Evolutionary conservation across 805 yeast genomes (phyloP).

Genomic region (Candida verbasci): DNA sequence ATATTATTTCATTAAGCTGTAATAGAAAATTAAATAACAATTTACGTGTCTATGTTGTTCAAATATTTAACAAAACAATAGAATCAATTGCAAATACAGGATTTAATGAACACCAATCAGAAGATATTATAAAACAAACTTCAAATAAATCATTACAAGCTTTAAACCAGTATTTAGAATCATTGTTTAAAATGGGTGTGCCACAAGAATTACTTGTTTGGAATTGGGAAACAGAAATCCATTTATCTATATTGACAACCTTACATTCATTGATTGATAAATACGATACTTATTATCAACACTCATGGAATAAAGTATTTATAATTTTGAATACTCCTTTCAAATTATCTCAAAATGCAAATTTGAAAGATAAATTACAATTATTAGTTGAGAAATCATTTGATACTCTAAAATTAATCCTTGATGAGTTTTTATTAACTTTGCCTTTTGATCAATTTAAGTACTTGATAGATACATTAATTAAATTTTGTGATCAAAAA

Average conservation of each 20-base stretch:
- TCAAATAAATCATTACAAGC: conserved; percentile 49
- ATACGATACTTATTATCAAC: conserved; percentile 55
- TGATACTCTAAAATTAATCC: conserved; percentile 74
- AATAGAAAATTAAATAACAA: conserved; percentile 38
- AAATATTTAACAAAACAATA: conserved; percentile 50
- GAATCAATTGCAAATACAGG: conserved; percentile 38
- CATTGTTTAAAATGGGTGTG: conserved; percentile 32
- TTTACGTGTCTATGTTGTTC: conserved; percentile 45
- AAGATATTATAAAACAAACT: conserved; percentile 23
- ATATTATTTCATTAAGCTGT: conserved; percentile 43
- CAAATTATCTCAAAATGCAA: conserved; percentile 23
- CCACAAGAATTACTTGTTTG: conserved; percentile 43
- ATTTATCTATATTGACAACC: conserved; percentile 56
- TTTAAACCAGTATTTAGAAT: conserved; percentile 40
- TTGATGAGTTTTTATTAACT: conserved; percentile 77
- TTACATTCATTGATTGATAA: conserved; percentile 72
- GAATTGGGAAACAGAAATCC: conserved; percentile 65
- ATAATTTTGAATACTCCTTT: conserved; percentile 60
- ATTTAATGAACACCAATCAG: conserved; percentile 18
- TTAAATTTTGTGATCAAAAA: conserved; percentile 65
- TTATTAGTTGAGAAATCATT: conserved; percentile 65
- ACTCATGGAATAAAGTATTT: conserved; percentile 76
- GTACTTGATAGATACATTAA: conserved; percentile 65
- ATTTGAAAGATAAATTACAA: conserved; percentile 44
- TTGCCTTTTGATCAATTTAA: conserved; percentile 65